These are phyloP conservation scores for Glycine latifolia DNA, from an alignment of 306 rosid genomes.

Conservation along the genomic window DNA sequence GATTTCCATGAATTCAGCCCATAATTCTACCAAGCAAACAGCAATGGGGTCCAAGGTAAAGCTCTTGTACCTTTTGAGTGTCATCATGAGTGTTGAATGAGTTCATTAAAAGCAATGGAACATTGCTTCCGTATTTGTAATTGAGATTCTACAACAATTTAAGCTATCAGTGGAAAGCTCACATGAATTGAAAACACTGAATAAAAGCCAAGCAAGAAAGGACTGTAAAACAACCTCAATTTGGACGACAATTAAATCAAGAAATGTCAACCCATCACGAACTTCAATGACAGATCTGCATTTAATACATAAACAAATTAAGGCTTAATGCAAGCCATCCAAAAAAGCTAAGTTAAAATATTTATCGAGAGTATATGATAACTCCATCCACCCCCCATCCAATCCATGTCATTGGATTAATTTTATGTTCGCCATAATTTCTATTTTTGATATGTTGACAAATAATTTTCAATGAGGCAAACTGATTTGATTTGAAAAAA, in stretches of 20 bases:
- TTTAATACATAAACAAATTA: slow-evolving; percentile 23
- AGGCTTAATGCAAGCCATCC: neutral
- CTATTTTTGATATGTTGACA: too few relatives aligned
- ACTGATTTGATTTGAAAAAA: neutral
- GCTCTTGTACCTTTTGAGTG: slow-evolving; percentile 50
- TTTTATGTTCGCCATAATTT: neutral
- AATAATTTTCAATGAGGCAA: too few relatives aligned
- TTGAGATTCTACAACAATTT: slow-evolving; percentile 71
- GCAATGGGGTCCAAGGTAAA: too few relatives aligned
- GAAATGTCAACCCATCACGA: slow-evolving; percentile 91
- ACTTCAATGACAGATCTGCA: slow-evolving; percentile 98
- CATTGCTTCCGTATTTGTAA: slow-evolving; percentile 80
- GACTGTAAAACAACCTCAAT: slow-evolving; percentile 71
- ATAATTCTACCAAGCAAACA: too few relatives aligned
- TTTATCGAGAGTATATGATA: slow-evolving; percentile 6
- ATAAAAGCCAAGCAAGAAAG: slow-evolving; percentile 27
- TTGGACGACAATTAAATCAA: slow-evolving; percentile 92
- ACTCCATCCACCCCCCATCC: neutral
- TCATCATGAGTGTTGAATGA: slow-evolving; percentile 92
- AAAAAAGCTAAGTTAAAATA: neutral
- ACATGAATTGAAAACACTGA: neutral
- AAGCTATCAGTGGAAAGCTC: slow-evolving; percentile 46
- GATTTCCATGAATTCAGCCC: too few relatives aligned
- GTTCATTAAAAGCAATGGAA: slow-evolving; percentile 95
- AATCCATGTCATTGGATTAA: neutral